These are phyloP conservation scores for Vicia villosa DNA, from an alignment of 306 rosid species.

Conservation along the genomic window DNA sequence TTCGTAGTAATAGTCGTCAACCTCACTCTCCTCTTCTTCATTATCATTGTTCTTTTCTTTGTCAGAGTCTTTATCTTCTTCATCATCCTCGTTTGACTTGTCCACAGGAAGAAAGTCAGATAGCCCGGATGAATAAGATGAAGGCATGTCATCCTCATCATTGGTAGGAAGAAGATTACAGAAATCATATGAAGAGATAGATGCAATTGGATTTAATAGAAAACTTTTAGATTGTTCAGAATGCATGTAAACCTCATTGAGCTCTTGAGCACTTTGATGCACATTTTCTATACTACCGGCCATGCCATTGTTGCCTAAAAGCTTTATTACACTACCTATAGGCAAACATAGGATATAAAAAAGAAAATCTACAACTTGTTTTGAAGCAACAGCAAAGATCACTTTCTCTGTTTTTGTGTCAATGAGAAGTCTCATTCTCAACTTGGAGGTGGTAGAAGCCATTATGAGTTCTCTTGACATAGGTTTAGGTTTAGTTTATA, in stretches of 20 bases:
- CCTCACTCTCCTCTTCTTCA: no score
- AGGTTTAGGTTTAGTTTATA: no score
- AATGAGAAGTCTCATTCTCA: slow-evolving; percentile 42
- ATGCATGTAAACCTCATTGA: slow-evolving; percentile 41
- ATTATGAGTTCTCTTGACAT: neutral
- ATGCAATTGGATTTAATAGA: slow-evolving; percentile 34
- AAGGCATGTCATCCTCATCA: no score
- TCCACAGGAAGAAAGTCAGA: no score
- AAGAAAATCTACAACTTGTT: slow-evolving; percentile 47
- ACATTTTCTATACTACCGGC: slow-evolving; percentile 48
- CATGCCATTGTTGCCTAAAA: slow-evolving; percentile 37
- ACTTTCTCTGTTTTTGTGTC: slow-evolving; percentile 40
- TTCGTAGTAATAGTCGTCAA: no score
- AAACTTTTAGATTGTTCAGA: slow-evolving; percentile 29
- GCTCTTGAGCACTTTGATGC: slow-evolving; percentile 43
- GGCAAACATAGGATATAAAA: slow-evolving; percentile 44
- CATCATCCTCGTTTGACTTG: no score
- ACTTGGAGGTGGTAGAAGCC: neutral
- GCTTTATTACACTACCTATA: slow-evolving; percentile 15
- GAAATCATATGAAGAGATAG: no score
- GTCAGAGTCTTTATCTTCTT: no score
- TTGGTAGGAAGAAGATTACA: no score
- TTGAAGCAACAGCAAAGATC: slow-evolving; percentile 54
- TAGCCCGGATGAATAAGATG: no score
- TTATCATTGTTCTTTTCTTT: no score